Evolutionary conservation across 2,329 filamentous ascomycete species (phyloP).

Genomic region (Fusarium clavum): DNA sequence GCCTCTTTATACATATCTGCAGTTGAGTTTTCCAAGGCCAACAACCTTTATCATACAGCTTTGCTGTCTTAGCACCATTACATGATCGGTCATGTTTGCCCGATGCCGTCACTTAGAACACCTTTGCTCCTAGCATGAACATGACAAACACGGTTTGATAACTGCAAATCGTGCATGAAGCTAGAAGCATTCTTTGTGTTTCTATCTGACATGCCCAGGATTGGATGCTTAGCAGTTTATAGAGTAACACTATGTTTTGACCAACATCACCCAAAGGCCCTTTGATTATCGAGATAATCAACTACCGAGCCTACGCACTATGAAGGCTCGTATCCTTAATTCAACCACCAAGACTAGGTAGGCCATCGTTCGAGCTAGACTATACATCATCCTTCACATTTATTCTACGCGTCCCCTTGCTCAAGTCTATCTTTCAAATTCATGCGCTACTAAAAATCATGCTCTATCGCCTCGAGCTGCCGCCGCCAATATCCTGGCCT

Average conservation of each 20-base stretch:
- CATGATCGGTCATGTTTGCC: constrained; percentile 10
- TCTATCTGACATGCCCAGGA: not conserved
- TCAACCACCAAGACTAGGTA: not conserved
- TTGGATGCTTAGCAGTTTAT: not conserved
- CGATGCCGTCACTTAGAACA: not conserved
- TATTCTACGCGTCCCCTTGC: constrained; percentile 16
- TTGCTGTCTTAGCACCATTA: not conserved
- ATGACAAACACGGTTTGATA: not conserved
- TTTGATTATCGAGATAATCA: constrained; percentile 30
- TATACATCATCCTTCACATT: constrained; percentile 6
- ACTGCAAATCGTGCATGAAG: constrained; percentile 6
- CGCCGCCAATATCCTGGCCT: constrained; percentile 81
- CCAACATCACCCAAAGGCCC: not conserved
- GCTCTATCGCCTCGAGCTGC: constrained; percentile 60
- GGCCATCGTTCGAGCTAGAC: not conserved
- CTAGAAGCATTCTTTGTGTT: not conserved
- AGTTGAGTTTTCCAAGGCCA: not conserved
- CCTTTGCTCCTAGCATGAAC: not conserved
- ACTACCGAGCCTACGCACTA: not conserved
- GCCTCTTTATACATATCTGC: not conserved
- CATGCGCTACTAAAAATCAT: constrained; percentile 18
- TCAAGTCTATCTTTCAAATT: constrained; percentile 31
- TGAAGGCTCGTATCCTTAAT: not conserved
- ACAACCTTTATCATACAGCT: not conserved
- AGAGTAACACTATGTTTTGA: not conserved